Evolutionary conservation across 2,329 filamentous ascomycete genomes (phyloP).

Genomic region (Thermomyces lanuginosus): DNA sequence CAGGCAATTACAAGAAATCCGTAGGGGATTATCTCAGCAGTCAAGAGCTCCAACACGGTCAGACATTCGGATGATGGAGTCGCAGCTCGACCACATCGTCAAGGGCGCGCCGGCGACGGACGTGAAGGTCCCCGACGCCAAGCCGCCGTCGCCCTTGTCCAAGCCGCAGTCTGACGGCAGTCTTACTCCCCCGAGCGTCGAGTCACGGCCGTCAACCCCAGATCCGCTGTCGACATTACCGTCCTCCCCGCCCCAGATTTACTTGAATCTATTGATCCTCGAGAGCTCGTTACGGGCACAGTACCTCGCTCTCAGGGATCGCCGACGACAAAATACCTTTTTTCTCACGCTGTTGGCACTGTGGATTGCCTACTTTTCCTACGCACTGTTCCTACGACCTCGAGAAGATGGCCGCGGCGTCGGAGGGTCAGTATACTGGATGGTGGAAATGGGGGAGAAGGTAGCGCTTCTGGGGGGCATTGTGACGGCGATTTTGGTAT

Average conservation of each 20-base stretch:
- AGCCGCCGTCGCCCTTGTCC: slow-evolving; percentile 25
- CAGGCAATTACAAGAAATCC: too few species aligned
- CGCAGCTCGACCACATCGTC: slow-evolving; percentile 67
- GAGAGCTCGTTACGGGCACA: slow-evolving; percentile 86
- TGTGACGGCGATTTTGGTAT: slow-evolving; percentile 71
- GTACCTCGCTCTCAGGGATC: slow-evolving; percentile 75
- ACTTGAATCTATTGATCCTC: slow-evolving; percentile 92
- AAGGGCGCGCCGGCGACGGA: slow-evolving; percentile 66
- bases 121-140: slow-evolving; percentile 30
- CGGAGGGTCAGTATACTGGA: slow-evolving; percentile 91
- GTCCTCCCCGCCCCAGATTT: slow-evolving; percentile 89
- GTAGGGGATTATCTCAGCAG: too few species aligned
- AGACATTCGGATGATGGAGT: slow-evolving; percentile 43
- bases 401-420: slow-evolving; percentile 83
- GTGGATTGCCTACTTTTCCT: slow-evolving; percentile 75
- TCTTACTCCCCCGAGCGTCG: slow-evolving; percentile 25
- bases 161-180: slow-evolving; percentile 9
- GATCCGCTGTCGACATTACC: slow-evolving; percentile 69
- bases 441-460: slow-evolving; percentile 77
- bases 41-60: too few species aligned
- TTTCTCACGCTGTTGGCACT: slow-evolving; percentile 63
- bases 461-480: slow-evolving; percentile 82
- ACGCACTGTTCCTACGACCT: slow-evolving; percentile 87
- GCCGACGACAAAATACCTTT: slow-evolving; percentile 82
- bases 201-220: slow-evolving; percentile 29